phyloP scores from a whole-genome alignment of 2,329 filamentous ascomycete genomes.

The Exophiala oligosperma region DNA sequence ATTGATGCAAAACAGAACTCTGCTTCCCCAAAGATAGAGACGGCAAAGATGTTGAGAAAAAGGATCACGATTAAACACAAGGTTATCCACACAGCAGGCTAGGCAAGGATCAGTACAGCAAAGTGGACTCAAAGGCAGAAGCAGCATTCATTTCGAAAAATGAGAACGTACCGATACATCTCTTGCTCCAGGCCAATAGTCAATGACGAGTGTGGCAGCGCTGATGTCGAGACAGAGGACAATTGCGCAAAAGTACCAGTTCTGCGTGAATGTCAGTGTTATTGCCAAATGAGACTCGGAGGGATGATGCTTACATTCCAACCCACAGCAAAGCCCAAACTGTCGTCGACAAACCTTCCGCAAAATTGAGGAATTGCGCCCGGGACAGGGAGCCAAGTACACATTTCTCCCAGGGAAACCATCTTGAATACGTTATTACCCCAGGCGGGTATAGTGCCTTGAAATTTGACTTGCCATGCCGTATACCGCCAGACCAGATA shows the following conservation, averaged over 20 bases:
- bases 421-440: slow-evolving; percentile 45
- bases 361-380: slow-evolving; percentile 81
- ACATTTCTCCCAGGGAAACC: slow-evolving; percentile 80
- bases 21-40: slow-evolving; percentile 65
- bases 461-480: slow-evolving; percentile 51
- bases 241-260: slow-evolving; percentile 77
- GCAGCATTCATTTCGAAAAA: neutral
- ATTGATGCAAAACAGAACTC: slow-evolving; percentile 60
- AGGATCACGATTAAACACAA: too few species aligned
- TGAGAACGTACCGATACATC: slow-evolving; percentile 3
- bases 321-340: slow-evolving; percentile 75
- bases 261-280: slow-evolving; percentile 22
- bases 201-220: slow-evolving; percentile 72
- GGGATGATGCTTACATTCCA: slow-evolving; percentile 55
- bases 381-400: slow-evolving; percentile 74
- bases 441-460: neutral
- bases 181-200: slow-evolving; percentile 61
- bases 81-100: slow-evolving; percentile 26
- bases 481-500: slow-evolving; percentile 62
- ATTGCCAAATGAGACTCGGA: slow-evolving; percentile 21
- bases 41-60: too few species aligned
- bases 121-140: slow-evolving; percentile 22
- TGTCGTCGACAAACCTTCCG: slow-evolving; percentile 74
- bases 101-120: slow-evolving; percentile 32
- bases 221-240: slow-evolving; percentile 81